Base-by-base conservation (phyloP, 306 rosid genomes). In the Trichosanthes cucumerina region DNA sequence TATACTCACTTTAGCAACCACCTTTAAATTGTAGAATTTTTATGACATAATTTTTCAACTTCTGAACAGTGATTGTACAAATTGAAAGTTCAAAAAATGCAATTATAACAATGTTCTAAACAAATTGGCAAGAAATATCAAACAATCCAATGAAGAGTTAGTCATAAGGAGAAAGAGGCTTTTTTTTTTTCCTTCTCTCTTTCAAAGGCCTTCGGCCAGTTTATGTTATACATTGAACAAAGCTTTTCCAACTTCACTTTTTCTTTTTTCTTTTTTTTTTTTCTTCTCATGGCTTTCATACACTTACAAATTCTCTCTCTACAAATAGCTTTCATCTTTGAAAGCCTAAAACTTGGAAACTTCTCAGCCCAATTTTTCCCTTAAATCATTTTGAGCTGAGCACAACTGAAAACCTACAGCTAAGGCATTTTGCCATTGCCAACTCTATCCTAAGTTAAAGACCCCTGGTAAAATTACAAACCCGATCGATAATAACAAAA, bases 171-270 rank as follows among this genome's bases (percentile, higher is more conserved):
- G 38, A 81, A 79, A 39, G 78, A 31, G 49, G 77, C 49, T 46
- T 72, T 18, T 23, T 81, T 56, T 60, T 79, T 77, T 72, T 78
- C 78, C 7, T 21, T 43, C 1, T 49, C 65, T 68, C 62, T 75
- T 72, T 88, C 54, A 63, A 82, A 79, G 98, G 96, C 98, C 93
- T 93, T 93, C 89, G 98, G 98, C 98, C 97, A 5, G 84, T 41
- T 77, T 75, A 80, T 68, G 84, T 85, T 73, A 15, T 73, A 82
- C 84, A 84, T 28, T 28, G 53, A 69, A 38, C 79, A 70, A 78
- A 83, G 75, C 68, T 76, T 54, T 12, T 23, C 77, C 36, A 11
- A 11, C 73, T 65, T 66, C 23, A 69, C 19, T n/a, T 28, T 43
- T 39, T 62, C 38, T 26, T 71, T 0, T 14, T 24, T 23, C 3